Base-by-base conservation (phyloP, 2,329 filamentous ascomycete species). In the Aspergillus udagawae region DNA sequence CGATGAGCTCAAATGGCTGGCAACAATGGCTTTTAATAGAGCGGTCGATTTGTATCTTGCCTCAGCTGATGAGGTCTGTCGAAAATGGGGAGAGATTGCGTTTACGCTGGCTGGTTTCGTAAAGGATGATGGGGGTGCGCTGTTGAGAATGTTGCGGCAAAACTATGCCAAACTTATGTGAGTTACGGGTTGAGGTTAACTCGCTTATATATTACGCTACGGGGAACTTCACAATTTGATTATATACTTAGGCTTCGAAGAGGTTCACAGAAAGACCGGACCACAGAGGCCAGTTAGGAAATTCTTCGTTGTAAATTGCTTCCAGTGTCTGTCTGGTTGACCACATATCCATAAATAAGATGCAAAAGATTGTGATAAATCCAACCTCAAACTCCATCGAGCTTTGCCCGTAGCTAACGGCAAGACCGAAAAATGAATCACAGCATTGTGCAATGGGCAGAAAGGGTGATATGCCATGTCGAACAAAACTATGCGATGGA, bases 1-100 rank as follows among this genome's bases (percentile, higher is more conserved):
- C 6, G 77, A 78, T 3, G 85, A 87, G 67, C 72, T 86, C 23
- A 79, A 82, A 56, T 86, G 82, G 80, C 73, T 87, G 5, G 81
- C 83, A 5, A 79, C 78, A 0, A 78, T 76, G 12, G 64, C 78
- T 0, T 85, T 84, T 66, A 87, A 86, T 60, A 76, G 75, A 23
- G 82, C 80, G 0, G 76, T 86, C 3, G 83, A 86, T 59, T 76
- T 80, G 21, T 81, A 82, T 56, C 56, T 67, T 6, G 58, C 62
- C 1, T 67, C 65, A 1, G 63, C 64, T 20, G 73, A 75, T 52
- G 61, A 38, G 4, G 64, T 67, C n/a, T 73, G 68, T 60, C 63
- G 63, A 17, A 64, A 67, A 12, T 77, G 75, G 75, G 75, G 66
- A 2, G 57, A 63, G 41, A 76, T 71, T 53, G 72, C 74, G 0